A percentile compares a stretch with the other conserved stretches of the same genome.
phyloP scores from a whole-genome alignment of 2,329 filamentous ascomycete genomes.

The Fusarium heterosporum region DNA sequence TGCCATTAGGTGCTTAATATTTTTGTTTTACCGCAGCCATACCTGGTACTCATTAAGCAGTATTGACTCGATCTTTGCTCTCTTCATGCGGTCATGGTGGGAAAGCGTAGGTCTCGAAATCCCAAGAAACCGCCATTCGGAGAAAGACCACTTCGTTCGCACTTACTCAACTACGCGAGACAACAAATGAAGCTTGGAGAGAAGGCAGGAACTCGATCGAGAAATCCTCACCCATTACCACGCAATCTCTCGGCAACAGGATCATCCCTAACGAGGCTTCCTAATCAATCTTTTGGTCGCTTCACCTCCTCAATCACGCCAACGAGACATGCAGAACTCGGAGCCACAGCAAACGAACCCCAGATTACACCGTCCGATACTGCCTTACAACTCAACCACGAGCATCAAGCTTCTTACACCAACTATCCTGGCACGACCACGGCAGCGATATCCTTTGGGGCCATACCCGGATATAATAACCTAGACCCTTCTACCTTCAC shows the following conservation, averaged over 20 bases:
- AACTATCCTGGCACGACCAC: not conserved
- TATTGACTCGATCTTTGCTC: not conserved
- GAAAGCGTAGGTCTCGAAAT: not conserved
- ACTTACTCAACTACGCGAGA: not conserved
- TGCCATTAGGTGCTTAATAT: no score
- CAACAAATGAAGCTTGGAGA: not conserved
- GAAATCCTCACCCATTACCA: not conserved
- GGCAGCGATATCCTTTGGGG: not conserved
- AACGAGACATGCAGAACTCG: not conserved
- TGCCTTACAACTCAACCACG: not conserved
- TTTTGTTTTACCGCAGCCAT: not conserved
- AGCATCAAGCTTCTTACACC: not conserved
- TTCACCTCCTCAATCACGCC: not conserved
- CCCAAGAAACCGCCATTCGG: not conserved
- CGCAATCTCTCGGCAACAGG: not conserved
- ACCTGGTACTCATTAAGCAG: not conserved
- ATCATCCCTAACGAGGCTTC: not conserved
- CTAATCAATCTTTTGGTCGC: not conserved
- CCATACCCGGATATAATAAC: not conserved
- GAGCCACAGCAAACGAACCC: not conserved
- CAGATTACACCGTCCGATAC: not conserved
- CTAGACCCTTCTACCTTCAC: not conserved
- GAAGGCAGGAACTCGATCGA: not conserved
- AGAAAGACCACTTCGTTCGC: not conserved
- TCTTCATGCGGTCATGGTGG: not conserved